Evolutionary conservation across 257 asterid genomes (phyloP).

Genomic region (Haberlea rhodopensis): DNA sequence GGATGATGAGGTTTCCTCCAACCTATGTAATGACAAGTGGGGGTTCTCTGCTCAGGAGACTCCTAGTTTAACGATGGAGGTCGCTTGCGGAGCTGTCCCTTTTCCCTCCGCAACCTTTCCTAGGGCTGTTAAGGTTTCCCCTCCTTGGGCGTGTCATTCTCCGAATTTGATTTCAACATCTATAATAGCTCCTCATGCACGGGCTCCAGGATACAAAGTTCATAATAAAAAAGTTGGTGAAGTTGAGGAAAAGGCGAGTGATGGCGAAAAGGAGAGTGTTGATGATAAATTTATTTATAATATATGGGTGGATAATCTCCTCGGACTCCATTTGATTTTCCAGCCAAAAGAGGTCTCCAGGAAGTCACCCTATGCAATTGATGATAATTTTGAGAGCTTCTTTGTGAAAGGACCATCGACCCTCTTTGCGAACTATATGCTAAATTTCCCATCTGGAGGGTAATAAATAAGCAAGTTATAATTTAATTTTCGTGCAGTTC

Average conservation of each 20-base stretch:
- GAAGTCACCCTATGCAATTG: conserved; percentile 30
- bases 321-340: conserved; percentile 40
- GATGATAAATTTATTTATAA: conserved; percentile 61
- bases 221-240: conserved; percentile 29
- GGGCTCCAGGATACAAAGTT: conserved; percentile 75
- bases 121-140: conserved; percentile 32
- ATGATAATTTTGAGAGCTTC: conserved; percentile 67
- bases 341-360: conserved; percentile 34
- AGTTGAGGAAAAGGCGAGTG: conserved; percentile 26
- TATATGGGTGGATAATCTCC: conserved; percentile 89
- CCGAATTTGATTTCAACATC: conserved; percentile 48
- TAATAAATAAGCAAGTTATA: conserved; percentile 32
- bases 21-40: conserved; percentile 24
- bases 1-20: no score
- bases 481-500: conserved; percentile 9
- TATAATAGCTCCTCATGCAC: conserved; percentile 55
- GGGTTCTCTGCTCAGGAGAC: conserved; percentile 33
- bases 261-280: background rate
- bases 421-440: conserved; percentile 44
- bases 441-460: conserved; percentile 36
- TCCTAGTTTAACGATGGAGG: conserved; percentile 29
- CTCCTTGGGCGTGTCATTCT: conserved; percentile 38
- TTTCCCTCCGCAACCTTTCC: conserved; percentile 71
- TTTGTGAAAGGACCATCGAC: conserved; percentile 66
- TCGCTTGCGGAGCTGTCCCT: conserved; percentile 43